Evolutionary conservation across 495 filamentous ascomycete genomes (phyloP).

Genomic region (Pyrenula aspistea): DNA sequence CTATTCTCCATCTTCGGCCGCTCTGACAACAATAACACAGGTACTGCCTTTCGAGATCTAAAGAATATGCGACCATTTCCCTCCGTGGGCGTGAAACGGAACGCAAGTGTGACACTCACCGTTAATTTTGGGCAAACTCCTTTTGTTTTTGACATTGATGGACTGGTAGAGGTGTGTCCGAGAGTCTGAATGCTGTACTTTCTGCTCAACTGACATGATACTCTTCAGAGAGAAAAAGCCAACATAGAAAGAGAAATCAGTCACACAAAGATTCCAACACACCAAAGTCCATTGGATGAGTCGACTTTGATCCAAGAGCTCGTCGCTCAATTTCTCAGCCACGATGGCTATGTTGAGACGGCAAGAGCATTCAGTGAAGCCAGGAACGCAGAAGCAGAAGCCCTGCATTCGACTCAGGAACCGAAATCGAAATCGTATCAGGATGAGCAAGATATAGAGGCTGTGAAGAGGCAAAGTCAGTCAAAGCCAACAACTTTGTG

Average conservation of each 20-base stretch:
- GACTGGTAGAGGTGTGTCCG: slow-evolving; percentile 56
- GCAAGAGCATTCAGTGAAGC: slow-evolving; percentile 81
- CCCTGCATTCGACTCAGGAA: slow-evolving; percentile 43
- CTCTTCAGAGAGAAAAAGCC: slow-evolving; percentile 44
- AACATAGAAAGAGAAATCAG: slow-evolving; percentile 45
- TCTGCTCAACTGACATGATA: slow-evolving; percentile 10
- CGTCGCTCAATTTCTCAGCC: slow-evolving; percentile 79
- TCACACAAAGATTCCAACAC: slow-evolving; percentile 31
- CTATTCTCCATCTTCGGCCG: neutral
- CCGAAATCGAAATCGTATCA: slow-evolving; percentile 50
- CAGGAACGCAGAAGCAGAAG: slow-evolving; percentile 56
- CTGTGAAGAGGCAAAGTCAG: slow-evolving; percentile 71
- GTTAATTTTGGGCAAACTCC: slow-evolving; percentile 87
- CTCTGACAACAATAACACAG: slow-evolving; percentile 25
- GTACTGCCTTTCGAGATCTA: slow-evolving; percentile 69
- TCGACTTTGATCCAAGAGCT: slow-evolving; percentile 68
- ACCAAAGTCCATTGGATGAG: slow-evolving; percentile 61
- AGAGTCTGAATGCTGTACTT: neutral
- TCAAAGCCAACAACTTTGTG: neutral
- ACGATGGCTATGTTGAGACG: slow-evolving; percentile 96
- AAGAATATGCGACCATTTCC: slow-evolving; percentile 64
- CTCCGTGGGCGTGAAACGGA: slow-evolving; percentile 84
- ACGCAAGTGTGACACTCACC: slow-evolving; percentile 63
- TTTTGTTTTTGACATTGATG: slow-evolving; percentile 90
- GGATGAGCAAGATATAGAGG: slow-evolving; percentile 77